Evolutionary conservation across 257 asterid species (phyloP), one percentile per base, ranked within the genome.

Genomic region (Verbena officinalis): DNA sequence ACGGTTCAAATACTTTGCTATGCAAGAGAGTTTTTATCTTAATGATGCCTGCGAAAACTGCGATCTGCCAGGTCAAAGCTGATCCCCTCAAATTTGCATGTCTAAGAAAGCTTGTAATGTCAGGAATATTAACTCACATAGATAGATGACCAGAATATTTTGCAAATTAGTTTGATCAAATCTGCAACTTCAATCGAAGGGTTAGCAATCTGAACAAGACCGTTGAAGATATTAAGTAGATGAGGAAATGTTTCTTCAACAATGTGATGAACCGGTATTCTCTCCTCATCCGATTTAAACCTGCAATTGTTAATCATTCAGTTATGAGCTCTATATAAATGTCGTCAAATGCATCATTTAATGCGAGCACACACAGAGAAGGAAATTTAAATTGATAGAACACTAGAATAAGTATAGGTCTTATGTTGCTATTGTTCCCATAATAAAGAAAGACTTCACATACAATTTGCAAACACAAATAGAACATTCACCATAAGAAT

Each of bases 231-330:
- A 77, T 65, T 88, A 20, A 90, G 88, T 65, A 94, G 87, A 77
- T 81, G 83, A 3, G 93, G 96, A 81, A 94, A 94, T 59, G 98
- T 94, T 78, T 88, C 96, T 59, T 81, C 97, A 67, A 94, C 98
- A 64, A 94, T 81, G 77, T 83, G 96, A 73, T 81, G 68, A 68
- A 90, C 88, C 1, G 99, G 98, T 17, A 82, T 22, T 81, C 99
- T 88, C 77, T 94, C 98, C 67, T 94, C 98, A 15, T 94, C 99
- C 14, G 98, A 94, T 81, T 94, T 94, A 83, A 94, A 94, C 92
- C 99, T 94, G 87, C 24, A 71, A 74, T 55, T 42, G 10, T 31
- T 11, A 72, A 76, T 65, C 45, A 67, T 40, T 56, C 74, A 66
- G 59, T 59, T 38, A 69, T 62, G 39, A 65, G 59, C 64, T 59